Evolutionary conservation across 1,139 yeast species (phyloP).

Genomic region (Kurtzmaniella quercitrusa): DNA sequence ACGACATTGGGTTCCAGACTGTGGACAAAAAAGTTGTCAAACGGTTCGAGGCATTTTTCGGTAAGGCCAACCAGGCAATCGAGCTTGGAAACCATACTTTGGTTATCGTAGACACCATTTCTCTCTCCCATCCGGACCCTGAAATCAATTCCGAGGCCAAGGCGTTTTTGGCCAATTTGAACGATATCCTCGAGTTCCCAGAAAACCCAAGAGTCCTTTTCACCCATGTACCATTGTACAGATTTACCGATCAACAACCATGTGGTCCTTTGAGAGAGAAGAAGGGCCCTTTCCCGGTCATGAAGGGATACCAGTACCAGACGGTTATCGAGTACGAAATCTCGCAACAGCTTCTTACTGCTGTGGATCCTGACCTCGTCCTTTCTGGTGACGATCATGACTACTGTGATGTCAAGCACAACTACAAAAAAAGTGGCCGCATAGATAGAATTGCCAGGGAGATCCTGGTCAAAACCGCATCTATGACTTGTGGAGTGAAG

Average conservation of each 20-base stretch:
- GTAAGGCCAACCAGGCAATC: constrained; percentile 55
- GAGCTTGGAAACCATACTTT: constrained; percentile 72
- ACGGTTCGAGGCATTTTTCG: constrained; percentile 71
- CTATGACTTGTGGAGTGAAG: constrained; percentile 88
- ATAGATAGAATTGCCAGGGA: constrained; percentile 51
- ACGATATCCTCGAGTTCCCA: constrained; percentile 17
- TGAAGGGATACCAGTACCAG: constrained; percentile 73
- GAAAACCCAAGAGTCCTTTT: constrained; percentile 63
- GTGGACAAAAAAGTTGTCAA: constrained; percentile 47
- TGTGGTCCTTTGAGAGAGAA: constrained; percentile 77
- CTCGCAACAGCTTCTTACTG: constrained; percentile 51
- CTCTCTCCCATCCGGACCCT: constrained; percentile 50
- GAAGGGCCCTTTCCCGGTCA: constrained; percentile 54
- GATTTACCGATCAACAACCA: constrained; percentile 46
- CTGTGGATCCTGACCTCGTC: constrained; percentile 59
- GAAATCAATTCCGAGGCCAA: constrained; percentile 19
- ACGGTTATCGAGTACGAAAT: constrained; percentile 62
- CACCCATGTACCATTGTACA: constrained; percentile 74
- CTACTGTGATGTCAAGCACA: constrained; percentile 75
- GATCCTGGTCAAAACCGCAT: constrained; percentile 80
- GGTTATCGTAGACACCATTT: constrained; percentile 75
- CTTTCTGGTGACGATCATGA: constrained; percentile 98
- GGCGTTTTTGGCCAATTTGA: constrained; percentile 22
- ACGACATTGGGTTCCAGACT: constrained; percentile 89
- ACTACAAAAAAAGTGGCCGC: constrained; percentile 29